Percentiles rank a stretch among this genome's conserved stretches.
Evolutionary conservation across 2,329 filamentous ascomycete species (phyloP).

Genomic region (Ceratocystis eucalypticola): DNA sequence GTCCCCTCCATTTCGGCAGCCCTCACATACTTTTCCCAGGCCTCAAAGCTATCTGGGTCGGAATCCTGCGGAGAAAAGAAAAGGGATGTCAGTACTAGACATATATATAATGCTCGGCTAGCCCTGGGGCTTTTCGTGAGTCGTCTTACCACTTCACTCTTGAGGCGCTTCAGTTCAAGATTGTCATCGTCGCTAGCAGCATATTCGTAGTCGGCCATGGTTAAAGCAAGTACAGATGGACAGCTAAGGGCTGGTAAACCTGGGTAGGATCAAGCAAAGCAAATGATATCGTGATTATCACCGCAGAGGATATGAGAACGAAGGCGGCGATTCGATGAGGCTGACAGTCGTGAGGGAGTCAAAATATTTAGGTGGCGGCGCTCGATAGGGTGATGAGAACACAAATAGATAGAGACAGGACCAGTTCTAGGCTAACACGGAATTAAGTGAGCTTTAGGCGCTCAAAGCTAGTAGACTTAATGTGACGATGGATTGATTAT

Average conservation of each 20-base stretch:
- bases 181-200: conserved; percentile 54
- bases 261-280: no score
- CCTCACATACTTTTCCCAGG: conserved; percentile 84
- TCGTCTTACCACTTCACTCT: conserved; percentile 58
- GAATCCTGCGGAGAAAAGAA: conserved; percentile 32
- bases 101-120: background rate
- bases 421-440: no score
- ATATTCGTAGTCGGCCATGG: conserved; percentile 17
- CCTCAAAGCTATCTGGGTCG: conserved; percentile 83
- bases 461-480: background rate
- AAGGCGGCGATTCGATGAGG: background rate
- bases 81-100: background rate
- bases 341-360: no score
- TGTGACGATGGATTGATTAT: background rate
- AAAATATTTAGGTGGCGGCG: no score
- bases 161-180: conserved; percentile 65
- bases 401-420: background rate
- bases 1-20: conserved; percentile 84
- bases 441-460: background rate
- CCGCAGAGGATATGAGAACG: background rate
- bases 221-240: background rate
- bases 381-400: no score
- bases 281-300: no score
- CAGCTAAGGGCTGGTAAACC: background rate
- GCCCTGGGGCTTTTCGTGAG: conserved; percentile 1